These are phyloP conservation scores for Kazachstania psychrophila DNA, from an alignment of 805 yeast species.

Conservation along the genomic window DNA sequence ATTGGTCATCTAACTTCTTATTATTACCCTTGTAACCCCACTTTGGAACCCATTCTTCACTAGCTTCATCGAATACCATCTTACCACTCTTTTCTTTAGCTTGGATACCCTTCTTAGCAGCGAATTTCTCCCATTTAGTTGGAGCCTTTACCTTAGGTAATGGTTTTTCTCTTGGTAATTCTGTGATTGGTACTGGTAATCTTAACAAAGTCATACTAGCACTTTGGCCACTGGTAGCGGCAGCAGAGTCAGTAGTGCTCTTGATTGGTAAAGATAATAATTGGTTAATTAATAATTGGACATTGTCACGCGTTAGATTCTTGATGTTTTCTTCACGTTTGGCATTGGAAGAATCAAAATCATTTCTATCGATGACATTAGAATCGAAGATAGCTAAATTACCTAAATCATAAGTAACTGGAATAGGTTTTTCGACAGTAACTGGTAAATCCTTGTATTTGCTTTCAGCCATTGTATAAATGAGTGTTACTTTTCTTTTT, in stretches of 20 bases:
- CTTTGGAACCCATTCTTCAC: slow-evolving; percentile 93
- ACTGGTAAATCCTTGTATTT: slow-evolving; percentile 42
- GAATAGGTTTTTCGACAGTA: slow-evolving; percentile 84
- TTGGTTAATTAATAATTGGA: slow-evolving; percentile 85
- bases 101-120: slow-evolving; percentile 88
- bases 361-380: slow-evolving; percentile 65
- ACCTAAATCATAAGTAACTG: slow-evolving; percentile 83
- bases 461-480: slow-evolving; percentile 14
- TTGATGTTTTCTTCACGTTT: slow-evolving; percentile 57
- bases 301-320: slow-evolving; percentile 76
- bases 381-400: slow-evolving; percentile 84
- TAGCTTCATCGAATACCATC: slow-evolving; percentile 78
- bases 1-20: slow-evolving; percentile 77
- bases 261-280: slow-evolving; percentile 81
- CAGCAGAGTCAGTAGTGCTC: slow-evolving; percentile 68
- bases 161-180: slow-evolving; percentile 89
- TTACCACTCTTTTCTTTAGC: slow-evolving; percentile 86
- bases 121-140: slow-evolving; percentile 96
- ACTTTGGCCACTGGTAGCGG: slow-evolving; percentile 43
- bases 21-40: slow-evolving; percentile 97
- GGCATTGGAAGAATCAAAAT: slow-evolving; percentile 43
- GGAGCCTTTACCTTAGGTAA: slow-evolving; percentile 86
- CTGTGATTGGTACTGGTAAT: slow-evolving; percentile 75
- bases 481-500: neutral
- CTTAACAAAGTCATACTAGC: slow-evolving; percentile 74